Base-by-base conservation (phyloP, 495 filamentous ascomycete genomes). In the Trichoderma virens region DNA sequence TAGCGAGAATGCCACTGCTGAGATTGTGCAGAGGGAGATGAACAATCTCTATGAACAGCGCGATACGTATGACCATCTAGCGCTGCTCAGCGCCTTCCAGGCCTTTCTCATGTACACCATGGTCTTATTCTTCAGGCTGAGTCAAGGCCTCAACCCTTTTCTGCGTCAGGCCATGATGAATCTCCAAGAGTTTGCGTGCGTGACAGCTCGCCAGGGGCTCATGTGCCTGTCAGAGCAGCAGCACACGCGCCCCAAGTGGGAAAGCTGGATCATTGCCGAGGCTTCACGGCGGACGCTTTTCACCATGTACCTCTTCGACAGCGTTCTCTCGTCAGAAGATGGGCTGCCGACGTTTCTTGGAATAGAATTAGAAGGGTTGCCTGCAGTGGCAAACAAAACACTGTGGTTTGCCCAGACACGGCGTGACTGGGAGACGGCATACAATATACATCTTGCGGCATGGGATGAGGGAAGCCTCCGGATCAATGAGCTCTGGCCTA, bases 241-340 rank as follows among this genome's bases (percentile, higher is more conserved):
- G 32, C 70, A 69, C 27, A 59, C 70, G 9, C 73, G 78, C 2
- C 80, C 80, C 0, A 71, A 62, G 41, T 82, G 79, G 80, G 79
- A 82, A 67, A 71, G 74, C 25, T 82, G 79, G 80, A 78, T 82
- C 56, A 67, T 79, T 7, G 71, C 77, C 20, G 76, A 76, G 62
- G 69, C 79, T 16, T 82, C 78, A 56, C 69, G 78, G 31, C 74
- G 80, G 5, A 78, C 80, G 32, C 51, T 82, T 0, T 82, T 72
- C 62, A 71, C 74, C 4, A 80, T 81, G 79, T 82, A 82, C 61
- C 73, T 82, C 27, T 78, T 82, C 56, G 76, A 79, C 56, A 78
- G 75, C 43, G 67, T 81, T 2, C 71, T 80, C 14, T 78, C 71
- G 4, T 59, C 73, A 0, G 74, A 76, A 35, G 74, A 80, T 47